Evolutionary conservation across 257 asterid species (phyloP).

Genomic region (Fraxinus cuspidata): DNA sequence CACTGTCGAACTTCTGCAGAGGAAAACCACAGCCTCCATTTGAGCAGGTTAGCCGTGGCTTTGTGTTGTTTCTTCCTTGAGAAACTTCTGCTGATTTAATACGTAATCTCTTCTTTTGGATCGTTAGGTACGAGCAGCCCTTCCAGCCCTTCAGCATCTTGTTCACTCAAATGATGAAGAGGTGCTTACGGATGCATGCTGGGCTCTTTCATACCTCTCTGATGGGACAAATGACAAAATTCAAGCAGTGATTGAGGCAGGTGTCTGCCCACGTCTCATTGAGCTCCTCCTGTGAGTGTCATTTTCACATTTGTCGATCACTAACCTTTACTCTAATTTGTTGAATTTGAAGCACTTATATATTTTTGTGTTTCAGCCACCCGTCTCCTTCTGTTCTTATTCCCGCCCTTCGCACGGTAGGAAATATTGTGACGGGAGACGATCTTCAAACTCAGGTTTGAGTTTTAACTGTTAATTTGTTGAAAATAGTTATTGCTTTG

Average conservation of each 20-base stretch:
- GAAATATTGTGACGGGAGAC: slow-evolving; percentile 94
- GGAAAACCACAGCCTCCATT: slow-evolving; percentile 97
- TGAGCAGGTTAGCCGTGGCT: slow-evolving; percentile 69
- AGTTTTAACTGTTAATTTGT: slow-evolving; percentile 1
- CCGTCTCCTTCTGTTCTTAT: slow-evolving; percentile 92
- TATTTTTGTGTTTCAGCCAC: slow-evolving; percentile 53
- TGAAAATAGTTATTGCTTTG: slow-evolving; percentile 1
- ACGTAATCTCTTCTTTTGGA: not conserved
- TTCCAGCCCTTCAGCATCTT: slow-evolving; percentile 81
- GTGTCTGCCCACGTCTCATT: slow-evolving; percentile 78
- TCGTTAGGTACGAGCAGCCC: slow-evolving; percentile 76
- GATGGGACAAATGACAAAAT: slow-evolving; percentile 94
- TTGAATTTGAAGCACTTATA: not conserved
- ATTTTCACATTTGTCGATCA: not conserved
- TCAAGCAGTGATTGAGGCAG: slow-evolving; percentile 90
- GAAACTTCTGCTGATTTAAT: not conserved
- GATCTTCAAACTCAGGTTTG: slow-evolving; percentile 85
- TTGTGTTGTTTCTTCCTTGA: not conserved
- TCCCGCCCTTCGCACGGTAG: slow-evolving; percentile 94
- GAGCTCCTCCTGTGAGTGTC: slow-evolving; percentile 82
- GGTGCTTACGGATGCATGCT: slow-evolving; percentile 95
- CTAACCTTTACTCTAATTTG: not conserved
- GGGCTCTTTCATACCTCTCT: slow-evolving; percentile 97
- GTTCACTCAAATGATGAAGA: slow-evolving; percentile 83
- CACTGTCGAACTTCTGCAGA: slow-evolving; percentile 90